phyloP scores from a whole-genome alignment of 257 asterid species.

The Lycium ferocissimum region DNA sequence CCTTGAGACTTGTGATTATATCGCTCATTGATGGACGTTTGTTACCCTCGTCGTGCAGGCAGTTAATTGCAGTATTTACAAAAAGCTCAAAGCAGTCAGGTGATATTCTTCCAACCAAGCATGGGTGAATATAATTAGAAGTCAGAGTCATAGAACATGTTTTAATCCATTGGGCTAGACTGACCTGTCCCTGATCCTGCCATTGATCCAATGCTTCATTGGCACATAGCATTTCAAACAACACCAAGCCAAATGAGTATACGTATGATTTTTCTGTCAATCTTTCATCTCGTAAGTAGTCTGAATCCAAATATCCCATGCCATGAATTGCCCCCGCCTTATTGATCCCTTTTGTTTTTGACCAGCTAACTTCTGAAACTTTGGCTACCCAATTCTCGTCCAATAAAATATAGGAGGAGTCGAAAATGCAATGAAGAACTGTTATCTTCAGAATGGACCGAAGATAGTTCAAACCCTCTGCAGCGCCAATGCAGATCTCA shows the following conservation, averaged over 20 bases:
- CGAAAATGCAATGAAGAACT: constrained; percentile 57
- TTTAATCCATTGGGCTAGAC: constrained; percentile 67
- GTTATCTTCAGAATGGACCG: constrained; percentile 54
- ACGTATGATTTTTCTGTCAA: constrained; percentile 56
- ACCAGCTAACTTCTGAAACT: constrained; percentile 61
- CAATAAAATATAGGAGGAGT: constrained; percentile 64
- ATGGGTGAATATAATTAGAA: constrained; percentile 56
- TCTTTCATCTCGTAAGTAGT: constrained; percentile 52
- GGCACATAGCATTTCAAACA: constrained; percentile 64
- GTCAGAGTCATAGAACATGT: constrained; percentile 49
- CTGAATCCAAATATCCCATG: constrained; percentile 59
- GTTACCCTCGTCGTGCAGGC: constrained; percentile 56
- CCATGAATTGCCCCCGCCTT: constrained; percentile 33
- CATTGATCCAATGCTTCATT: constrained; percentile 54
- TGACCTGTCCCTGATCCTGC: constrained; percentile 64
- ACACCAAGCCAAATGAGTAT: constrained; percentile 61
- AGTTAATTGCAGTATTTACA: constrained; percentile 59
- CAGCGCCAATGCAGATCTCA: constrained; percentile 66
- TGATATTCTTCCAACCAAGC: constrained; percentile 52
- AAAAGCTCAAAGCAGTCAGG: constrained; percentile 58
- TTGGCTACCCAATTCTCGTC: constrained; percentile 63
- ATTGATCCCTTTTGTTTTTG: constrained; percentile 39
- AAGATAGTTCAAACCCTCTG: constrained; percentile 55
- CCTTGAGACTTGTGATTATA: constrained; percentile 57
- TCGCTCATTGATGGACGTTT: constrained; percentile 63